Conservation (phyloP, 352 stramenopile species). For the Thalassiosira exigua region DNA sequence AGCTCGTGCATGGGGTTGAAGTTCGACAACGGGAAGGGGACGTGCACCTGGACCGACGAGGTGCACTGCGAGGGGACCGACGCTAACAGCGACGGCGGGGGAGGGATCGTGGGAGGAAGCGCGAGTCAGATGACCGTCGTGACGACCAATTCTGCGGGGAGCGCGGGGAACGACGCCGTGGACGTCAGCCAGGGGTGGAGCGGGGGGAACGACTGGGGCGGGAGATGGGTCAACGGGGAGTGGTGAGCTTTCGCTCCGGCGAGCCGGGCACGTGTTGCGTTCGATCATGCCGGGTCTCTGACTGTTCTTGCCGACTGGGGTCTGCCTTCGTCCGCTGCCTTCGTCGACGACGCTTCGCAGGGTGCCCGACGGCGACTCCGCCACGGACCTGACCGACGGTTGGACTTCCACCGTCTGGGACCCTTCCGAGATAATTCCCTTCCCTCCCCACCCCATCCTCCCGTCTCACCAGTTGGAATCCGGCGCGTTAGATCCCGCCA, state of each 20-base stretch:
- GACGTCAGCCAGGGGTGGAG: constrained; percentile 8
- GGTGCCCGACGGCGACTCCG: constrained; percentile 33
- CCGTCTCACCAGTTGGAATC: not conserved
- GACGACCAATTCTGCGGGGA: constrained; percentile 8
- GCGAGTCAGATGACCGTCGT: constrained; percentile 10
- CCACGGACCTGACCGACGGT: too few species aligned
- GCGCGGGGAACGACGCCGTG: not conserved
- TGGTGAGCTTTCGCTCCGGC: constrained; percentile 31
- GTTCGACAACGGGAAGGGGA: constrained; percentile 50
- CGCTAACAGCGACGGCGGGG: not conserved
- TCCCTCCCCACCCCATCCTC: constrained; percentile 9
- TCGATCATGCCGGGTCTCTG: constrained; percentile 10
- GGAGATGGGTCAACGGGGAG: constrained; percentile 50
- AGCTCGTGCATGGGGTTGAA: constrained; percentile 47
- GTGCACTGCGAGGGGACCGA: constrained; percentile 29
- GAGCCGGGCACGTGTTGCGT: not conserved
- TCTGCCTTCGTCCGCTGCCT: not conserved
- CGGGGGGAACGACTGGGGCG: constrained; percentile 55
- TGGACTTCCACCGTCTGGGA: constrained; percentile 32
- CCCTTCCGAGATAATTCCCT: constrained; percentile 19
- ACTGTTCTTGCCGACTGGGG: not conserved
- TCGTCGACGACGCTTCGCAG: constrained; percentile 8
- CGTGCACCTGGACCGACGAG: constrained; percentile 51
- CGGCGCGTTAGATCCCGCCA: not conserved
- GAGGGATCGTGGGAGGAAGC: not conserved